Percentiles rank a stretch among this genome's conserved stretches.
These are phyloP conservation scores for Paramecium pentaurelia DNA, from an alignment of 73 alveolate genomes.

Conservation along the genomic window DNA sequence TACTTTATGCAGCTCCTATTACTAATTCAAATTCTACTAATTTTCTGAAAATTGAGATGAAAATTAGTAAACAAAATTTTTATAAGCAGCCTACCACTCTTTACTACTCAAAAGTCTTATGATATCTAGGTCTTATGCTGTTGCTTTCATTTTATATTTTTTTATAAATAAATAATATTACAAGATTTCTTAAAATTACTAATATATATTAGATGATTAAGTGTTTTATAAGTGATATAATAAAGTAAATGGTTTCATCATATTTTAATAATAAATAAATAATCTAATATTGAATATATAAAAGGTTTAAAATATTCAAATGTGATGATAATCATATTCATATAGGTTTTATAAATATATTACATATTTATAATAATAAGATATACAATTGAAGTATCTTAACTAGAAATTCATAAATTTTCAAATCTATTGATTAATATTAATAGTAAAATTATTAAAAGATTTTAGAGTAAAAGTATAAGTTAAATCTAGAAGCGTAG, in stretches of 20 bases:
- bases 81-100: neutral
- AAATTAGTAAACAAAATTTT: neutral
- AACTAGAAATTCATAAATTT: neutral
- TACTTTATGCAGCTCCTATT: neutral
- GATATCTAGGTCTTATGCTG: neutral
- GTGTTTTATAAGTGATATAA: too few relatives aligned
- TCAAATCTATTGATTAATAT: neutral
- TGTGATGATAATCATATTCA: too few relatives aligned
- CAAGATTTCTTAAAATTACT: neutral
- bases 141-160: neutral
- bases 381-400: neutral
- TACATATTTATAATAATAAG: too few relatives aligned
- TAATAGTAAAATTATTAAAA: too few relatives aligned
- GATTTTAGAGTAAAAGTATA: neutral
- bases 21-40: neutral
- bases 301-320: too few relatives aligned
- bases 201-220: too few relatives aligned
- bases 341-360: too few relatives aligned
- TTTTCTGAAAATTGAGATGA: neutral
- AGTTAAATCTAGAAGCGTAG: neutral
- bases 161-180: neutral
- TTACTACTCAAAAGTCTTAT: neutral
- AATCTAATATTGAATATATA: too few relatives aligned
- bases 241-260: too few relatives aligned
- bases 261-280: too few relatives aligned